A percentile compares a stretch with the other conserved stretches of the same genome.
Evolutionary conservation across 768 basidiomycete species (phyloP).

Genomic region (Suillus decipiens): DNA sequence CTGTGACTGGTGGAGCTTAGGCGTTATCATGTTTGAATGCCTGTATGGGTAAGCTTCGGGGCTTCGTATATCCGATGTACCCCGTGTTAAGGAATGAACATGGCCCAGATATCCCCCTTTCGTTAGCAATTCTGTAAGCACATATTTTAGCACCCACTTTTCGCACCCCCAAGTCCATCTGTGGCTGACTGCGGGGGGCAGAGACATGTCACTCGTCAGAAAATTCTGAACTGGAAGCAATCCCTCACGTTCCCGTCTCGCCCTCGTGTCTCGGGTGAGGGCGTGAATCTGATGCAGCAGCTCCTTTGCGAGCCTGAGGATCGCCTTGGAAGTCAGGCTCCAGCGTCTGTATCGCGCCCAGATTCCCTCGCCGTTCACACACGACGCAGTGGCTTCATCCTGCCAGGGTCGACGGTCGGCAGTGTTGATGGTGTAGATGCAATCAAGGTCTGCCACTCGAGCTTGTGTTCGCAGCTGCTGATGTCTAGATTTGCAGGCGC

Average conservation of each 20-base stretch:
- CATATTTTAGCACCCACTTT: conserved; percentile 27
- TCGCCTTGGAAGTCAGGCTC: conserved; percentile 78
- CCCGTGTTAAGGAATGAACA: conserved; percentile 13
- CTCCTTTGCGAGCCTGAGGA: conserved; percentile 96
- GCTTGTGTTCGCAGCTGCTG: conserved; percentile 19
- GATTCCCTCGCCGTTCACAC: conserved; percentile 76
- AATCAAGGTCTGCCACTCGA: conserved; percentile 66
- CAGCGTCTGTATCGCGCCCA: conserved; percentile 68
- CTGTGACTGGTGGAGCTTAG: conserved; percentile 99
- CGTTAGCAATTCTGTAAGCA: conserved; percentile 85
- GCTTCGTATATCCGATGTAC: conserved; percentile 29
- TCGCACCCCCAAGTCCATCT: conserved; percentile 12
- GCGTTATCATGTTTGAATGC: conserved; percentile 96
- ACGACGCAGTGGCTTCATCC: conserved; percentile 69
- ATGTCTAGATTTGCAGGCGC: conserved; percentile 50
- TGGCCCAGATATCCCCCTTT: conserved; percentile 85
- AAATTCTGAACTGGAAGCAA: conserved; percentile 95
- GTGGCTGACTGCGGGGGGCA: conserved; percentile 29
- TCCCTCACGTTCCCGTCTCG: conserved; percentile 84
- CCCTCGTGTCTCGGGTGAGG: conserved; percentile 85
- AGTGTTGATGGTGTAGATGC: conserved; percentile 83
- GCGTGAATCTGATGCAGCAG: conserved; percentile 82
- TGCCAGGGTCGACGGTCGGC: conserved; percentile 47
- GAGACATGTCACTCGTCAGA: conserved; percentile 94
- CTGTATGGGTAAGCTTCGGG: conserved; percentile 74